These are phyloP conservation scores for Solanum stenotomum DNA, from an alignment of 257 asterid genomes.

Conservation along the genomic window DNA sequence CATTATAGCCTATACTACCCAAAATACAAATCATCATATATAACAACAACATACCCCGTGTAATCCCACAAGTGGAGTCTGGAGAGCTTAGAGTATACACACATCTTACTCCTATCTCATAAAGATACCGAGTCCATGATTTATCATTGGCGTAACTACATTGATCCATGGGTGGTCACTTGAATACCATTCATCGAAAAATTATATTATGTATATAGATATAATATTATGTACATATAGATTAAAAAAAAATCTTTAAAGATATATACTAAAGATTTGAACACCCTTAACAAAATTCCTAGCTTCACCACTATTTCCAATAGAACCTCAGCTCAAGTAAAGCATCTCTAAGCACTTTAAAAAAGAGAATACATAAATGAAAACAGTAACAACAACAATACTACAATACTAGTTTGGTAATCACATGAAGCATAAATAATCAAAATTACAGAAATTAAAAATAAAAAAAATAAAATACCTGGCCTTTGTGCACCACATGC, in stretches of 20 bases:
- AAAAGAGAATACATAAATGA: background rate
- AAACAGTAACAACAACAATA: background rate
- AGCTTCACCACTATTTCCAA: background rate
- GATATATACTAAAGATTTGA: background rate
- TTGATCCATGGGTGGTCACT: background rate
- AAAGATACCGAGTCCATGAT: background rate
- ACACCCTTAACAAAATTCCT: background rate
- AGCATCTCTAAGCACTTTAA: background rate
- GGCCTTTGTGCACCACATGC: constrained; percentile 74
- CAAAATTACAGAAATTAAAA: background rate
- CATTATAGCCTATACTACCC: background rate
- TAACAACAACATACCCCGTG: background rate
- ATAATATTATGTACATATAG: background rate
- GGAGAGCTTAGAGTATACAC: background rate
- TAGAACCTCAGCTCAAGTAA: background rate
- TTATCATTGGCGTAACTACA: background rate
- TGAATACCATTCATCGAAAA: background rate
- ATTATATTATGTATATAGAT: background rate
- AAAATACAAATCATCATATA: background rate
- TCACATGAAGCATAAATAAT: background rate
- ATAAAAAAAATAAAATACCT: constrained; percentile 19
- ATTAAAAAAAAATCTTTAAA: too few relatives aligned
- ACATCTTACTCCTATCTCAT: background rate
- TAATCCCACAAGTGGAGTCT: background rate
- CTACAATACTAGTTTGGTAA: too few relatives aligned